A percentile compares a stretch with the other conserved stretches of the same genome.
Conservation (phyloP, 495 filamentous ascomycete species). For the Hypoxylon fuscum region DNA sequence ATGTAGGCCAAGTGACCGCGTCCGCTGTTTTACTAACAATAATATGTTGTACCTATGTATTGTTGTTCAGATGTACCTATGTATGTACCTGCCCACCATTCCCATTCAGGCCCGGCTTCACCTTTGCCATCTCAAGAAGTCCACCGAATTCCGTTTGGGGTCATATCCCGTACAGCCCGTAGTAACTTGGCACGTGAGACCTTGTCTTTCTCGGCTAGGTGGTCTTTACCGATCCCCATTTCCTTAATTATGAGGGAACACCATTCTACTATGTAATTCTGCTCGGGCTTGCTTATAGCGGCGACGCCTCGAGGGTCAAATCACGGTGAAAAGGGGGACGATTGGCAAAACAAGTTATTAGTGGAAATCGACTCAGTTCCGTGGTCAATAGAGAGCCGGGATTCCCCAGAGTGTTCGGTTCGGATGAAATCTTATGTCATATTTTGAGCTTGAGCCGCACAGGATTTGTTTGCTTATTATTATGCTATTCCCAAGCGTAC, state of each 20-base stretch:
- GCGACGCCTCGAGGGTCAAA: constrained; percentile 19
- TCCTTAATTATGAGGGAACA: background rate
- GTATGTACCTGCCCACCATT: no score
- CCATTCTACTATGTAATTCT: background rate
- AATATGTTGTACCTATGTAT: no score
- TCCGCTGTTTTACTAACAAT: no score
- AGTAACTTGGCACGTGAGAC: constrained; percentile 24
- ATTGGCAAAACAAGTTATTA: no score
- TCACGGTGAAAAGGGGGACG: background rate
- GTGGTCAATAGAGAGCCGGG: no score
- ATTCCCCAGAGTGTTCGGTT: constrained; percentile 29
- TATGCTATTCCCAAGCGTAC: background rate
- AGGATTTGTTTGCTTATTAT: constrained; percentile 6
- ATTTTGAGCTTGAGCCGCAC: constrained; percentile 18
- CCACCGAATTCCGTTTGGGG: constrained; percentile 28
- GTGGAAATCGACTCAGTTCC: no score
- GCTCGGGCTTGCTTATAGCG: constrained; percentile 20
- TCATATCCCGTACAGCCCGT: constrained; percentile 10
- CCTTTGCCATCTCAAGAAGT: constrained; percentile 5
- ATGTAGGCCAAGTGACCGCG: no score
- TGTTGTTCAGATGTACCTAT: no score
- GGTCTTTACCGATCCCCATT: constrained; percentile 13
- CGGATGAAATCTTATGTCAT: constrained; percentile 13
- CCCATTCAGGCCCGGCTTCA: constrained; percentile 17
- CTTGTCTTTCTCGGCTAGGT: constrained; percentile 30